phyloP scores from a whole-genome alignment of 768 basidiomycete genomes.

The Tulasnella sp. region DNA sequence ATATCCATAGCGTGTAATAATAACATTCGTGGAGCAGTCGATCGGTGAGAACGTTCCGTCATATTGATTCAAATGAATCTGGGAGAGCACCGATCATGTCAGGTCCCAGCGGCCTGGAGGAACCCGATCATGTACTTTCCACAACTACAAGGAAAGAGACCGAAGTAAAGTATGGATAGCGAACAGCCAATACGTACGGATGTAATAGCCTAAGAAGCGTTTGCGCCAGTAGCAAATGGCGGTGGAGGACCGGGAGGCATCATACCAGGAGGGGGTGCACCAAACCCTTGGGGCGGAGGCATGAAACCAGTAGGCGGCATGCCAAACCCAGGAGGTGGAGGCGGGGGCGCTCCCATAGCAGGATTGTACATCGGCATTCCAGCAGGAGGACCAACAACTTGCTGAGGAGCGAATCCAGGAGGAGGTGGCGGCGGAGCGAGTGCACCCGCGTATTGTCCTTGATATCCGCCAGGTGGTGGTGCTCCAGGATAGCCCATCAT shows the following conservation, averaged over 20 bases:
- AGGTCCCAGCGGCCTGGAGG: background rate
- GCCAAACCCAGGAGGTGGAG: constrained; percentile 34
- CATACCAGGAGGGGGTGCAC: constrained; percentile 42
- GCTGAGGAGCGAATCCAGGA: constrained; percentile 75
- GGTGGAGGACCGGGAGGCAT: constrained; percentile 45
- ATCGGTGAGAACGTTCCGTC: background rate
- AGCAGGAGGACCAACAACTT: constrained; percentile 50
- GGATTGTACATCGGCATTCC: constrained; percentile 35
- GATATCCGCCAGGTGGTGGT: constrained; percentile 69
- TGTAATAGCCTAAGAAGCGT: constrained; percentile 14
- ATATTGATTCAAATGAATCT: background rate
- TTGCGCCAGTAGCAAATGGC: constrained; percentile 27
- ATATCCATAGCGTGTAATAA: constrained; percentile 10
- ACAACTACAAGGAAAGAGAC: background rate
- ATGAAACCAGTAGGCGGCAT: constrained; percentile 44
- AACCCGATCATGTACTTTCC: background rate
- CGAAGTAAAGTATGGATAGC: background rate
- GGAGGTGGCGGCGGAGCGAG: constrained; percentile 83
- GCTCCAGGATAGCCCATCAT: constrained; percentile 35
- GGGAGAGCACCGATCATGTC: background rate
- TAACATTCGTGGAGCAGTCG: background rate
- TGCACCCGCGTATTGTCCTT: constrained; percentile 92
- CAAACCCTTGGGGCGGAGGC: constrained; percentile 70
- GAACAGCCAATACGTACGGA: background rate
- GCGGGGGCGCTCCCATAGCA: constrained; percentile 19